Base-by-base conservation (phyloP, 345 rosid genomes). In the Nephelium lappaceum region DNA sequence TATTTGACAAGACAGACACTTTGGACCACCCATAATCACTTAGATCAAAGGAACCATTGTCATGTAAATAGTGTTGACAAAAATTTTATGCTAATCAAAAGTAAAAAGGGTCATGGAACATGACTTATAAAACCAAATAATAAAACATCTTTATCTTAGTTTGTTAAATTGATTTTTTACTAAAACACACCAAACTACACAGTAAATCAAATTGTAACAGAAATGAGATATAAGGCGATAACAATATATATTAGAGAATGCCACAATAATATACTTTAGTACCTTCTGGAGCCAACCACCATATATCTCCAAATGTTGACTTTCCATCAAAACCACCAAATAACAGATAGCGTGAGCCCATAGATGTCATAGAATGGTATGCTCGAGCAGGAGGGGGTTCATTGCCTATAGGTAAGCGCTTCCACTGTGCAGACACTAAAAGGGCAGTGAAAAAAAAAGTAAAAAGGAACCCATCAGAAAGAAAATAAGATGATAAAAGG, bases 211-310 rank as follows among this genome's bases (percentile, higher is more conserved):
- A 4, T 53, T 53, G 58, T 53, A 53, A 7, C 19, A 7, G 5
- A 0, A 53, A 53, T 53, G n/a, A 53, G 58, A 53, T 53, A 53
- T 53, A 53, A 16, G 58, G 58, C 5, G 18, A 53, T 53, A 53
- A 53, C 58, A 53, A 11, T 53, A 53, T 55, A 7, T 42, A 66
- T 15, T 16, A 14, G 18, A 24, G 61, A 23, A 9, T 21, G 38
- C 51, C 25, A 71, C 39, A 9, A 38, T 71, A 67, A 67, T 72
- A 55, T 62, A 51, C 57, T 69, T 42, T 62, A 47, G 63, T 88
- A 96, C 98, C 99, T 93, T 94, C 98, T 5, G 97, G 90, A 81
- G 89, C 98, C 90, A 94, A 75, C 97, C 98, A 96, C 99, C 98
- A 96, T 11, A 94, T 67, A 91, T 96, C 98, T 69, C 93, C 97